These are phyloP conservation scores for Mycena vulgaris DNA, from an alignment of 768 basidiomycete species.

Conservation along the genomic window DNA sequence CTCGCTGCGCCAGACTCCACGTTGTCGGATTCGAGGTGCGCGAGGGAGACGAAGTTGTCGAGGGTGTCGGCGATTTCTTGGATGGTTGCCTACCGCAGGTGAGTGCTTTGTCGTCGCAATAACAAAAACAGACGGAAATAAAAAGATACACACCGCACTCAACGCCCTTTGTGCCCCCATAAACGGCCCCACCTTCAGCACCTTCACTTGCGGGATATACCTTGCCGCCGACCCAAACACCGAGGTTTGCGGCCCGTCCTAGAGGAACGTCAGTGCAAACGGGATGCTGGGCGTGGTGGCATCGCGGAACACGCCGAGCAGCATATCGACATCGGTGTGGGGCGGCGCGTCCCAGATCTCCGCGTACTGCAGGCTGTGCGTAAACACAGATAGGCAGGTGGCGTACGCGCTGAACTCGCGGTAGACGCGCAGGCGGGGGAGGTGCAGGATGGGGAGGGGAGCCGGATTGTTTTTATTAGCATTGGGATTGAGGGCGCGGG, in stretches of 20 bases:
- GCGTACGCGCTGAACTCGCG: background rate
- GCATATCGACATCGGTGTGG: background rate
- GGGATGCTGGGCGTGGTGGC: background rate
- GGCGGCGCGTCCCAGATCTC: background rate
- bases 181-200: background rate
- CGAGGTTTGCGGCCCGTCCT: background rate
- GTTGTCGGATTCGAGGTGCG: too few species aligned
- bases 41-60: too few species aligned
- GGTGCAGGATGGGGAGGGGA: background rate
- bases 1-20: too few species aligned
- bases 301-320: background rate
- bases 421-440: background rate
- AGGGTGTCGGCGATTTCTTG: too few species aligned
- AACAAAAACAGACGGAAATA: too few species aligned
- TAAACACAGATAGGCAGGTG: background rate
- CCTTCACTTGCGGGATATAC: background rate
- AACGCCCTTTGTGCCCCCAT: background rate
- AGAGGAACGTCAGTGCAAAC: background rate
- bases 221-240: background rate
- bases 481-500: too few species aligned
- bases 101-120: too few species aligned
- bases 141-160: background rate
- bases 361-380: background rate
- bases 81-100: too few species aligned
- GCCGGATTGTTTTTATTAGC: too few species aligned